Conservation (phyloP, 1,284 basidiomycete species). For the Ganoderma leucocontextum region DNA sequence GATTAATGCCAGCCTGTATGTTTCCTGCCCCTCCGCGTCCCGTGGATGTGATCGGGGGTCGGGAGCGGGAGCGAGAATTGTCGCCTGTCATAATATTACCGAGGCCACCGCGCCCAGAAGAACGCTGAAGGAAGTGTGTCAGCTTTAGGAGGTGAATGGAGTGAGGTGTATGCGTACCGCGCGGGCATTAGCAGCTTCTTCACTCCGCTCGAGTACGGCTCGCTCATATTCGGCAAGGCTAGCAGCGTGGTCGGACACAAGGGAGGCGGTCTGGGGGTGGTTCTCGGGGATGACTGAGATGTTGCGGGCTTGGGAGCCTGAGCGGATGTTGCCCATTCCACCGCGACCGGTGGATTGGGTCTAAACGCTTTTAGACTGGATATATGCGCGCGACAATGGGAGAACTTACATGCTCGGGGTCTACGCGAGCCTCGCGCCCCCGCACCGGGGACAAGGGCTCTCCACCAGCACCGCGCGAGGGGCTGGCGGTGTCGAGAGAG, state of each 20-base stretch:
- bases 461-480: slow-evolving; percentile 46
- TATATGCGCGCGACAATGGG: slow-evolving; percentile 6
- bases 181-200: slow-evolving; percentile 42
- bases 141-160: neutral
- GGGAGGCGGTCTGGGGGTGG: slow-evolving; percentile 44
- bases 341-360: slow-evolving; percentile 76
- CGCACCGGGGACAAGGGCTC: slow-evolving; percentile 48
- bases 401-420: slow-evolving; percentile 44
- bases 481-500: slow-evolving; percentile 47
- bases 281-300: slow-evolving; percentile 36
- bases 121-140: slow-evolving; percentile 50
- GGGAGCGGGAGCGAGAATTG: slow-evolving; percentile 46
- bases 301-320: slow-evolving; percentile 66
- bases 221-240: slow-evolving; percentile 51
- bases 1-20: slow-evolving; percentile 47
- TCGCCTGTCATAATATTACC: slow-evolving; percentile 60
- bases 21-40: slow-evolving; percentile 80
- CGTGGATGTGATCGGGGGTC: slow-evolving; percentile 51
- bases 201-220: slow-evolving; percentile 52
- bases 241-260: slow-evolving; percentile 35
- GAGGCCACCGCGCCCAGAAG: slow-evolving; percentile 65
- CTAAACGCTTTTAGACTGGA: slow-evolving; percentile 39
- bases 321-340: slow-evolving; percentile 81
- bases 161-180: slow-evolving; percentile 45
- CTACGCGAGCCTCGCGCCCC: slow-evolving; percentile 61